Evolutionary conservation across 345 rosid species (phyloP), one percentile per base, ranked within the genome.

Genomic region (Citrus maxima): DNA sequence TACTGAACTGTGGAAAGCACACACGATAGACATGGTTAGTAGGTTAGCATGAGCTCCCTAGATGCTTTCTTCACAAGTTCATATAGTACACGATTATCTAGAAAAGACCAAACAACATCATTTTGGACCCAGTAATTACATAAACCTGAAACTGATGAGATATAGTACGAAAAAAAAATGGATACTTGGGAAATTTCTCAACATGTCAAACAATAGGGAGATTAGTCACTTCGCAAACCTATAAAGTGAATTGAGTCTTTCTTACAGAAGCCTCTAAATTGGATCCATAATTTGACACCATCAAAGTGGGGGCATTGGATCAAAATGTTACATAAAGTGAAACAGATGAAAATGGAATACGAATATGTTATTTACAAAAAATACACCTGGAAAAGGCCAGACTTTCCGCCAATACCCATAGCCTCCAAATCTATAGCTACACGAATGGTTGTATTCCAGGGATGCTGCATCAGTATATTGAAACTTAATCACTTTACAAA

Each of bases 401-500:
- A 93, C 88, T 91, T 93, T 70, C 98, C 98, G 65, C 98, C 98
- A 49, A 89, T 74, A 54, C 98, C 98, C 98, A 95, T 95, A 78
- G 98, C 97, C 86, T 95, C 98, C 85, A 95, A 80, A 88, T 95
- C 98, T 81, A 95, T 69, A 79, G 97, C 99, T 87, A 91, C 59
- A 55, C 85, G 92, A 80, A 96, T 68, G 74, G 94, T 90, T 78
- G 77, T 72, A 82, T 90, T 91, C 98, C 95, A 96, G 42, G 97
- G 98, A 87, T 96, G 98, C 98, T 96, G 90, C 83, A 86, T 27
- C 40, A 83, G 69, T 34, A 73, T 77, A 76, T 75, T 71, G 56
- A 79, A 74, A 27, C 67, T 79, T 25, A 84, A 37, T 62, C 79
- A n/a, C 56, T 58, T 55, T 21, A 80, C 76, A 63, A 9, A 2